Base-by-base conservation (phyloP, 1,284 basidiomycete genomes). In the Cryptococcus sp. region DNA sequence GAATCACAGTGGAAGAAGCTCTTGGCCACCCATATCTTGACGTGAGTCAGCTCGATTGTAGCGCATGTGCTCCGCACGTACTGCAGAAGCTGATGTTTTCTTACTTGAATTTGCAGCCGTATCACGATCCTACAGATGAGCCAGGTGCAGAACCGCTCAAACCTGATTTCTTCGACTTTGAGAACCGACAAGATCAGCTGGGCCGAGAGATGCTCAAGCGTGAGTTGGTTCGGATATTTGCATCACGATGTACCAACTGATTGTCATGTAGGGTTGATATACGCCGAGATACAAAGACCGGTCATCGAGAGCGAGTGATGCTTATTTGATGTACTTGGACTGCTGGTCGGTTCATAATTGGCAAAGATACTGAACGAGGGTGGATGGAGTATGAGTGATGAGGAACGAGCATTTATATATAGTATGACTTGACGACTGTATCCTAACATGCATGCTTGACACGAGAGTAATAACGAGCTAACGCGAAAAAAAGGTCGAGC, bases 1-100 rank as follows among this genome's bases (percentile, higher is more conserved):
- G 95, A 34, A 94, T 98, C 68, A 88, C 89, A 55, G 94, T 93
- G 37, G 87, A 89, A 52, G 89, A 95, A 61, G 93, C 94, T 1
- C 81, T 98, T 54, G 84, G 85, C 64, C 96, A 98, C 78, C 93
- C 95, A 0, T 99, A 98, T 77, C 82, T 99, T 22, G 85, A 88
- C 78, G 89, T 85, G 45, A 52, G 81, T 72, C 23, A 58, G 58
- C 3, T 70, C 68, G 7, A 10, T 10, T 5, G 26, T 10, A 29
- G 10, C 5, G 4, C 26, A 10, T 29, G 10, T 4, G 11, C 43
- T 8, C 25, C n/a, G n/a, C n/a, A n/a, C n/a, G n/a, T n/a, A n/a
- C 25, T n/a, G 22, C 19, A 23, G 25, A 26, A 40, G 22, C 50
- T 62, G 70, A 61, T 37, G 50, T 58, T 48, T 43, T 15, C 51